Conservation (phyloP, 2,329 filamentous ascomycete species). For the Colletotrichum gigasporum region DNA sequence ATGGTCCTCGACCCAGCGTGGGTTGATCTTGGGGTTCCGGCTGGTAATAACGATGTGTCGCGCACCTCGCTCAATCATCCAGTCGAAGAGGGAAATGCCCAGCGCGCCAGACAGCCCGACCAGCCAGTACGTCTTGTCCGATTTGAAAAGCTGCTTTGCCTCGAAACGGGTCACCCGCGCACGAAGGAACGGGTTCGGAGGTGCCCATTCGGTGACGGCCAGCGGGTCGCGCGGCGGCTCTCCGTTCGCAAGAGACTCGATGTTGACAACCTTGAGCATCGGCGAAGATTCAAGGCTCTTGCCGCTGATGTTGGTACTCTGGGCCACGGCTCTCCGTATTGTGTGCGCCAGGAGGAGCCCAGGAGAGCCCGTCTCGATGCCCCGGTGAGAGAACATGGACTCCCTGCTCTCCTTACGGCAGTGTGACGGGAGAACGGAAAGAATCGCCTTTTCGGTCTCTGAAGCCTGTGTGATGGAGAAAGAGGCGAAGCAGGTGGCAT, state of each 20-base stretch:
- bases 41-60: slow-evolving; percentile 45
- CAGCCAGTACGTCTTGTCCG: slow-evolving; percentile 41
- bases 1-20: neutral
- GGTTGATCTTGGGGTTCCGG: slow-evolving; percentile 40
- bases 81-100: slow-evolving; percentile 45
- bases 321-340: neutral
- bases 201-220: neutral
- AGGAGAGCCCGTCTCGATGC: neutral
- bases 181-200: neutral
- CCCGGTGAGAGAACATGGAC: neutral
- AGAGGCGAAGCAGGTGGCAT: neutral
- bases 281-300: neutral
- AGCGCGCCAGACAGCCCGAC: slow-evolving; percentile 42
- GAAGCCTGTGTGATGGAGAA: neutral
- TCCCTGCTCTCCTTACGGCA: neutral
- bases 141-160: slow-evolving; percentile 21
- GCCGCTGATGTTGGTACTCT: neutral
- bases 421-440: neutral
- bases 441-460: neutral
- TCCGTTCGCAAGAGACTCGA: neutral
- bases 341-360: neutral
- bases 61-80: slow-evolving; percentile 46
- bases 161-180: neutral
- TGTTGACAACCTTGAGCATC: neutral
- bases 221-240: neutral